Base-by-base conservation (phyloP, 2,329 filamentous ascomycete species). In the Eurotiales sp. region DNA sequence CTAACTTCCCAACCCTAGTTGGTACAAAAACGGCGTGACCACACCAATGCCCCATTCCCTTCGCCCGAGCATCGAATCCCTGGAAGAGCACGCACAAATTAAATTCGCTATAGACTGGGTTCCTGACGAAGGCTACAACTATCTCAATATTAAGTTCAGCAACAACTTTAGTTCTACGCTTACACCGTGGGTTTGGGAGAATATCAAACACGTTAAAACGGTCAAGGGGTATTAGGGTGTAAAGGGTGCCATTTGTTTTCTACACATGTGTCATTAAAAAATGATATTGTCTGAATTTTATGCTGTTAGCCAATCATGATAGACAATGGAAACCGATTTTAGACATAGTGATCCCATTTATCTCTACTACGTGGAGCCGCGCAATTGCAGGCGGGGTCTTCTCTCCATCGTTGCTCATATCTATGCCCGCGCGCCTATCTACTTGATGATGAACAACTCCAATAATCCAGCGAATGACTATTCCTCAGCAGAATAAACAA, bases 91-190 rank as follows among this genome's bases (percentile, higher is more conserved):
- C 23, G 39, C 39, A 17, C 39, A 42, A 21, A 8, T 21, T 11
- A 42, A 42, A 23, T 23, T 42, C 12, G 39, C 39, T 4, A 23
- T 23, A 7, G 39, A 42, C 7, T 42, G 39, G 39, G 39, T 42
- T 22, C 39, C 39, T 14, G 39, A 42, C 25, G 39, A 42, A 23
- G 39, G 39, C 1, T 42, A 11, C 19, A 23, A 42, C 11, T 48
- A 48, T 27, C 36, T 39, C 46, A 37, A 25, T 40, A 49, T 41
- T 36, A 32, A 41, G 19, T 49, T 49, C 32, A 41, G 46, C n/a
- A 49, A 49, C 37, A 49, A 49, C 12, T 49, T 41, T 32, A 49
- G 46, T 4, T 49, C 46, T 5, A 49, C 46, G 7, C 46, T 49
- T 19, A 49, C 46, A 17, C 46, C 46, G 25, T 41, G 36, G 46